Conservation (phyloP, 352 stramenopile genomes). For the Blastocystis sp. region DNA sequence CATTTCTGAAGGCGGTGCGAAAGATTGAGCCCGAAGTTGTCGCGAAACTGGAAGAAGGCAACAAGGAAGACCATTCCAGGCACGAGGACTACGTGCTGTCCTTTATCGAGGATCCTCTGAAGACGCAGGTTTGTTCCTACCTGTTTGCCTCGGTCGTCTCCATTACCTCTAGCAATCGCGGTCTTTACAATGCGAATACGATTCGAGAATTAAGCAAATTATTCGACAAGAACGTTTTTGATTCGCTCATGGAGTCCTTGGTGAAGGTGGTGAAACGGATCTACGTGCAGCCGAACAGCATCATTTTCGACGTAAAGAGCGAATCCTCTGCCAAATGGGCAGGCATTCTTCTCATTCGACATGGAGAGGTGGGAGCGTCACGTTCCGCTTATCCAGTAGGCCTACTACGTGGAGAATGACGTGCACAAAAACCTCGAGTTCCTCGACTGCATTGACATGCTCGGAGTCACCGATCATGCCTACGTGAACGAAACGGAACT, state of each 20-base stretch:
- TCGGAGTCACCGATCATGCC: slow-evolving; percentile 52
- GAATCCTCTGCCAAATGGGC: background rate
- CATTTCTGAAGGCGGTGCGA: slow-evolving; percentile 32
- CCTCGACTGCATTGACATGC: slow-evolving; percentile 56
- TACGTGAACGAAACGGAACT: slow-evolving; percentile 40
- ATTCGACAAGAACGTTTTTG: slow-evolving; percentile 1
- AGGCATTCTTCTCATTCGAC: slow-evolving; percentile 49
- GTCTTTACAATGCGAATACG: slow-evolving; percentile 19
- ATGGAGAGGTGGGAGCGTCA: slow-evolving; percentile 4
- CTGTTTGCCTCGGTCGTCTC: background rate
- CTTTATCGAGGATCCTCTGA: slow-evolving; percentile 20
- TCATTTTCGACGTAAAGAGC: slow-evolving; percentile 27
- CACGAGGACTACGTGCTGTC: slow-evolving; percentile 62
- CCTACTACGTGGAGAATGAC: slow-evolving; percentile 63
- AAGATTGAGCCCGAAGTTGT: slow-evolving; percentile 37
- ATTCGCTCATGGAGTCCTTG: background rate
- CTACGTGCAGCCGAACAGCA: slow-evolving; percentile 57
- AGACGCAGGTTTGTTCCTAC: slow-evolving; percentile 33
- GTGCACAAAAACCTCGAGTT: slow-evolving; percentile 20
- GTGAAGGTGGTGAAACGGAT: slow-evolving; percentile 21
- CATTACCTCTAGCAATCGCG: slow-evolving; percentile 34
- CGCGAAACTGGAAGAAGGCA: slow-evolving; percentile 51
- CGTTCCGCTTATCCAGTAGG: background rate
- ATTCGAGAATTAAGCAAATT: slow-evolving; percentile 27
- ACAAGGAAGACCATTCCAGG: slow-evolving; percentile 34